Evolutionary conservation across 2,329 filamentous ascomycete species (phyloP), one percentile per base, ranked within the genome.

Genomic region (Periconia sp.): DNA sequence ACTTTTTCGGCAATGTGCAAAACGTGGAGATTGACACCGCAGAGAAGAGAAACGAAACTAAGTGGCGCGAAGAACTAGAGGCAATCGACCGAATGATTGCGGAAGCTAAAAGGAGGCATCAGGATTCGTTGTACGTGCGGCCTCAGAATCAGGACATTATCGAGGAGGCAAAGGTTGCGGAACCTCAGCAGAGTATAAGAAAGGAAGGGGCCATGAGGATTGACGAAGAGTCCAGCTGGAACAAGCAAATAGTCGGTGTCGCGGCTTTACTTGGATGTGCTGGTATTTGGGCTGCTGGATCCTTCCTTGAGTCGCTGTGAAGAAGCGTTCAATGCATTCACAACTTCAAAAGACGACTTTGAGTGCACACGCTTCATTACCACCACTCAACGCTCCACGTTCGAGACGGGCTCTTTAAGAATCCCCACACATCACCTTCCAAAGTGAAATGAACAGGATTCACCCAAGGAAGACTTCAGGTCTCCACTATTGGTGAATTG

Each of bases 1-100:
- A 99, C 68, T 99, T 99, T 73, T 97, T 99, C 53, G 94, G 94
- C 17, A 99, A 97, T 66, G 91, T 97, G 11, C 94, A 99, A 69
- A 95, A 92, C 57, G 92, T 99, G 3, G 94, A 97, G 71, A 84
- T 97, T 3, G 89, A 94, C 54, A 46, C 72, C 75, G 40, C 80
- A 74, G 25, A 68, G 63, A 23, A 69, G 60, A 40, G 72, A 63
- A 70, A 71, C 24, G 67, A 70, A 33, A 72, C 70, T 12, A 63
- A 70, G 16, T 75, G 82, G 70, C 74, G 75, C 48, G 86, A 92
- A 56, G 91, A 96, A 59, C 72, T 96, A 48, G 73, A 88, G 23
- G 82, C 85, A n/a, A 79, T 96, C 34, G 88, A 78, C 30, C 73
- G 70, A 38, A 73, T 85, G 55, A 78, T 82, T 22, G 71, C 88